Conservation (phyloP, 768 basidiomycete species). For the Hortiboletus campestris region DNA sequence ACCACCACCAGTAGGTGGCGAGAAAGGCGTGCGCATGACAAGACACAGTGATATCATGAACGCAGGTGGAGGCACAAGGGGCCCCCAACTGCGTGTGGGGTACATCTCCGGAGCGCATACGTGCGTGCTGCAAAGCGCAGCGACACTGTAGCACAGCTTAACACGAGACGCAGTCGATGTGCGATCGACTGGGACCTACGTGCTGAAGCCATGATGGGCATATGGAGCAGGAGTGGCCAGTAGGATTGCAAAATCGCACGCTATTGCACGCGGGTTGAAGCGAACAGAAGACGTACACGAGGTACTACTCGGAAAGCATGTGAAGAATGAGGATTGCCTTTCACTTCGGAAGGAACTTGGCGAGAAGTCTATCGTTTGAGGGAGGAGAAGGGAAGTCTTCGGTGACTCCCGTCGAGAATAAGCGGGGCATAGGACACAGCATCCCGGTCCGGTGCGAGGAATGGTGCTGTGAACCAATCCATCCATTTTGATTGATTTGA, state of each 20-base stretch:
- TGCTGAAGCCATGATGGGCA: constrained; percentile 2
- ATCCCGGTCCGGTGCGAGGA: constrained; percentile 1
- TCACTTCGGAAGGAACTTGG: constrained; percentile 26
- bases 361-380: constrained; percentile 11
- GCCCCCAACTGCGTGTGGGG: constrained; percentile 14
- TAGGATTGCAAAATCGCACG: constrained; percentile 20
- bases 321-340: constrained; percentile 12
- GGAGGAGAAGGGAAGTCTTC: constrained; percentile 11
- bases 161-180: constrained; percentile 2
- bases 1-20: neutral
- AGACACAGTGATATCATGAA: neutral
- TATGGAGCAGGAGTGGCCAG: constrained; percentile 2
- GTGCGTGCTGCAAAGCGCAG: neutral
- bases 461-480: neutral
- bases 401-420: constrained; percentile 8
- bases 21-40: neutral
- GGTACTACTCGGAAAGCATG: constrained; percentile 3
- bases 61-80: neutral
- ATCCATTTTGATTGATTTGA: neutral
- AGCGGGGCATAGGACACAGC: constrained; percentile 2
- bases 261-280: constrained; percentile 1
- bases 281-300: constrained; percentile 1
- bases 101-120: constrained; percentile 12
- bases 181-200: neutral
- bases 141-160: neutral